A percentile compares a stretch with the other conserved stretches of the same genome.
phyloP scores from a whole-genome alignment of 495 filamentous ascomycete species.

The Neurospora discreta region DNA sequence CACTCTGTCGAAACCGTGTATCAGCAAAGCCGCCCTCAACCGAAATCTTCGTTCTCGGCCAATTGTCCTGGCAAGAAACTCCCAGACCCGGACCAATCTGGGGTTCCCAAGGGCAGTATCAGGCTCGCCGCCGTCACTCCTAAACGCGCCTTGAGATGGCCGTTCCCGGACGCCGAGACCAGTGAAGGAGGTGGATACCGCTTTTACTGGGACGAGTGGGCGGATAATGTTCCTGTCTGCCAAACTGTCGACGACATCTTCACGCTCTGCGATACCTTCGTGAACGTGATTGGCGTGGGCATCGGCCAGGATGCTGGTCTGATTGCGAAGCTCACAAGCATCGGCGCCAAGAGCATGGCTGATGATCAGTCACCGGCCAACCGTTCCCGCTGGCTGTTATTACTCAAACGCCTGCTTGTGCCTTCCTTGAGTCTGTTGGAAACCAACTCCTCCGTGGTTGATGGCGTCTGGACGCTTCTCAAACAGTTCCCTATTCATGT shows the following conservation, averaged over 20 bases:
- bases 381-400: conserved; percentile 58
- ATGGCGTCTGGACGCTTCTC: conserved; percentile 74
- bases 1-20: conserved; percentile 54
- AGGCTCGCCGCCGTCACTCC: conserved; percentile 42
- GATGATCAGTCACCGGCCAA: conserved; percentile 62
- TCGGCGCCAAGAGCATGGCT: conserved; percentile 63
- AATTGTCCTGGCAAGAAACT: conserved; percentile 36
- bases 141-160: conserved; percentile 62
- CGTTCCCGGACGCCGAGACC: conserved; percentile 63
- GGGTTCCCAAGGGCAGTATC: conserved; percentile 54
- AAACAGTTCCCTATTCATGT: conserved; percentile 62
- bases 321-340: conserved; percentile 68
- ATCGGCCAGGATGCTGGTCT: conserved; percentile 73
- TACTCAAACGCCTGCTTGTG: conserved; percentile 71
- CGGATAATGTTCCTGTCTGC: conserved; percentile 83
- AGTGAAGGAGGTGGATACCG: conserved; percentile 65
- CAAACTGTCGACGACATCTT: conserved; percentile 87
- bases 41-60: conserved; percentile 1
- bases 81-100: conserved; percentile 48
- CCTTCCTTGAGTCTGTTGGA: conserved; percentile 77
- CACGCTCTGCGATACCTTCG: conserved; percentile 69
- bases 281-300: conserved; percentile 75
- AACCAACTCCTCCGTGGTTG: conserved; percentile 68
- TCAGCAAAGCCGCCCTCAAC: conserved; percentile 22
- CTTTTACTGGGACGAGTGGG: conserved; percentile 98